Conservation (phyloP, 1,284 basidiomycete species). For the Tausonia pullulans region DNA sequence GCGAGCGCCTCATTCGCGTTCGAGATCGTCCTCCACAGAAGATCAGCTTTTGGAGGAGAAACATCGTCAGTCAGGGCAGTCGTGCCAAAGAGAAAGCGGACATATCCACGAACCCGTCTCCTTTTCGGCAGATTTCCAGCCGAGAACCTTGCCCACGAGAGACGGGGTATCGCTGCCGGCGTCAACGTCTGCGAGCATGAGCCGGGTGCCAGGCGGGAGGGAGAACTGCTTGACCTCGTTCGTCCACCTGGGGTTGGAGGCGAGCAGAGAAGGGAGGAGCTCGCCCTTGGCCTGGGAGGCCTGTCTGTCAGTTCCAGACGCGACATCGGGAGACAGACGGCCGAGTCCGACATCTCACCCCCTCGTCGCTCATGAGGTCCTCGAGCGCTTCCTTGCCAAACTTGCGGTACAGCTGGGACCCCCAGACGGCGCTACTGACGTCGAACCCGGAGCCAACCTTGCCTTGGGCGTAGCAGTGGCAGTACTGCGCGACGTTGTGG, state of each 20-base stretch:
- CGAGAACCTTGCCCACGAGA: conserved; percentile 74
- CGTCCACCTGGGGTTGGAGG: conserved; percentile 54
- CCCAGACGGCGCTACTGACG: conserved; percentile 85
- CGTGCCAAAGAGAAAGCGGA: not conserved
- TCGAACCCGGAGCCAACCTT: conserved; percentile 98
- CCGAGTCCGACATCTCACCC: conserved; percentile 32
- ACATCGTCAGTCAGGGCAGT: not conserved
- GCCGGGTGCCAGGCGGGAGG: conserved; percentile 64
- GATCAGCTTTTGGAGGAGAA: conserved; percentile 40
- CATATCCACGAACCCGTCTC: conserved; percentile 36
- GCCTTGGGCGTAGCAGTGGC: conserved; percentile 93
- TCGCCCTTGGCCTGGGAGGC: conserved; percentile 6
- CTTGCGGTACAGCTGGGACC: conserved; percentile 83
- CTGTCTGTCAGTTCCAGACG: not conserved
- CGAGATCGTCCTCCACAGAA: conserved; percentile 60
- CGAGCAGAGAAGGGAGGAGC: conserved; percentile 45
- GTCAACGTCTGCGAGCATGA: conserved; percentile 85
- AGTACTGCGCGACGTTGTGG: conserved; percentile 90
- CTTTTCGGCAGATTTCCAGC: conserved; percentile 48
- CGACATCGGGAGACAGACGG: not conserved
- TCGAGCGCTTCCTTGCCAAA: conserved; percentile 66
- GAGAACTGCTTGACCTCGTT: conserved; percentile 54
- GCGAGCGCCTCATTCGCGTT: conserved; percentile 29
- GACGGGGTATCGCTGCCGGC: conserved; percentile 88
- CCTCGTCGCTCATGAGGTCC: conserved; percentile 51